Base-by-base conservation (phyloP, 2,329 filamentous ascomycete species). In the Neurospora crassa region DNA sequence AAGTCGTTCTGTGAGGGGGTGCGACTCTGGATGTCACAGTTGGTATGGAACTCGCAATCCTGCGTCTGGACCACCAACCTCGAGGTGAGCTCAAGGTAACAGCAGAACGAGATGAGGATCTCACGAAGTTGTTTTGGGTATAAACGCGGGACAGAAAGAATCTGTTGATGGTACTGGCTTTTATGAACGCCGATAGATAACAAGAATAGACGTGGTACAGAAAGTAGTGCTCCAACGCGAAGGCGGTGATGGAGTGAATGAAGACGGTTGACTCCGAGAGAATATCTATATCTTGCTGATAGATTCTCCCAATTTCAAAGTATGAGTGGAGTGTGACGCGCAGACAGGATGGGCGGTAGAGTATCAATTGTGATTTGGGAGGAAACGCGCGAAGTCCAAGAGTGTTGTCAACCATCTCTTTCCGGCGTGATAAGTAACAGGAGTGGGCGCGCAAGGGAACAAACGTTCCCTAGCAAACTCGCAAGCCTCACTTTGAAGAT, bases 61-160 rank as follows among this genome's bases (percentile, higher is more conserved):
- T 3, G 47, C 47, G 12, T 29, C n/a, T 63, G 24, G 53, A 16
- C 20, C 45, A 53, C 20, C 20, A 63, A 63, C 1, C 53, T 18
- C 53, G 1, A 18, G 14, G 53, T 63, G 53, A 63, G 2, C 29
- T 34, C 53, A 34, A 63, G 24, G 53, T 63, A 24, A 34, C 14
- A 34, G 24, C 29, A 34, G 7, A 63, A 24, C 53, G 53, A 34
- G 53, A 63, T 63, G 29, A 63, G 24, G 16, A 34, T 34, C 14
- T 63, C 24, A 63, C 53, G 24, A 63, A 2, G 0, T 18, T 29
- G 16, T 1, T 63, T 34, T 1, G 14, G 4, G 7, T 1, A 63
- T 24, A 34, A 34, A 0, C 0, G 24, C 0, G 0, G 24, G 53
- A 63, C 0, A 63, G 29, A 18, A 63, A 18, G 3, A 1, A 34